Conservation (phyloP, 345 rosid species). For the Aegle marmelos region DNA sequence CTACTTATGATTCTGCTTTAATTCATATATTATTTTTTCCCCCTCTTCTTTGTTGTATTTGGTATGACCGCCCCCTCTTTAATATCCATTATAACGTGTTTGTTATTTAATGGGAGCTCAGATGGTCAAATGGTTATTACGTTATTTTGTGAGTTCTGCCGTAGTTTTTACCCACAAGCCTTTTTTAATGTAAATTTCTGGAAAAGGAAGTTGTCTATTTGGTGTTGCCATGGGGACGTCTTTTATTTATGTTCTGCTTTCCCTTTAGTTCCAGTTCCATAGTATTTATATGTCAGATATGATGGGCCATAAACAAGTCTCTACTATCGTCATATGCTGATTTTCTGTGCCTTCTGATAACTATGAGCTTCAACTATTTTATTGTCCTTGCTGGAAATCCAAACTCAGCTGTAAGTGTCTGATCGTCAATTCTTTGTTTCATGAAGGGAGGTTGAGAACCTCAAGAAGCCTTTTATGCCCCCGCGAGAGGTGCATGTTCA, state of each 20-base stretch:
- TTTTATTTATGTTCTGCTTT: no score
- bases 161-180: not conserved
- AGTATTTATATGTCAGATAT: not conserved
- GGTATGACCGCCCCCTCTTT: not conserved
- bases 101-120: not conserved
- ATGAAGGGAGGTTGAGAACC: conserved; percentile 66
- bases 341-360: not conserved
- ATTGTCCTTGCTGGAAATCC: not conserved
- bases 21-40: not conserved
- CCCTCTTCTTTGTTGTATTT: not conserved
- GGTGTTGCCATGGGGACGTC: not conserved
- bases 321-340: not conserved
- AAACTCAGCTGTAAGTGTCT: conserved; percentile 4
- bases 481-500: conserved; percentile 81
- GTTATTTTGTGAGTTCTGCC: not conserved
- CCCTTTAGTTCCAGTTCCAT: not conserved
- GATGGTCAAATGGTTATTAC: not conserved
- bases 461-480: conserved; percentile 75
- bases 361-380: not conserved
- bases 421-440: conserved; percentile 8
- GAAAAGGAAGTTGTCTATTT: not conserved
- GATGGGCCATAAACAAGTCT: not conserved
- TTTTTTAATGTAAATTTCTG: no score
- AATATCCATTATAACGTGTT: not conserved
- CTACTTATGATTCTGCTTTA: not conserved